These are phyloP conservation scores for Rhodotorula toruloides DNA, from an alignment of 768 basidiomycete genomes.

Conservation along the genomic window DNA sequence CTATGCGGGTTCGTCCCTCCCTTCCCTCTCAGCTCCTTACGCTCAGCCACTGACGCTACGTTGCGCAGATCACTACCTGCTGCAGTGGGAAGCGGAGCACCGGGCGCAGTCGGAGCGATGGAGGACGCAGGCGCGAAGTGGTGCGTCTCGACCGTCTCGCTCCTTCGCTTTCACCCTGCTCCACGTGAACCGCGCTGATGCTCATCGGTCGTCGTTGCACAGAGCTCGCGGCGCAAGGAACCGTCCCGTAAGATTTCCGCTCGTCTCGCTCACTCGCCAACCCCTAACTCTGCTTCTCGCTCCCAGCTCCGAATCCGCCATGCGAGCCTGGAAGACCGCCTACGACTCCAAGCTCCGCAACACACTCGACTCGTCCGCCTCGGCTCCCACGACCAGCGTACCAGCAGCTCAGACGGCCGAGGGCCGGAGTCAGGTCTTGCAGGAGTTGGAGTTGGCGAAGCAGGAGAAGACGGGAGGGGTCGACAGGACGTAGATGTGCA, in stretches of 20 bases:
- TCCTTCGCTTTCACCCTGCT: no score
- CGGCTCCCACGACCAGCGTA: neutral
- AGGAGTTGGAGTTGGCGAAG: conserved; percentile 18
- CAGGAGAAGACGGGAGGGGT: conserved; percentile 7
- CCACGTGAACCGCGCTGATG: no score
- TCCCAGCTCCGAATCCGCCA: conserved; percentile 19
- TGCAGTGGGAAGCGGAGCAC: no score
- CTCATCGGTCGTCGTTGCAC: no score
- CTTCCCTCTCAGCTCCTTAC: no score
- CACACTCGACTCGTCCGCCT: neutral
- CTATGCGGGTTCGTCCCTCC: no score
- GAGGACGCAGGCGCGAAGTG: no score
- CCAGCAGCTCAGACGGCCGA: neutral
- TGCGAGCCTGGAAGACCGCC: conserved; percentile 20
- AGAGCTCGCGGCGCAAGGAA: neutral
- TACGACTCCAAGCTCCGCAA: conserved; percentile 6
- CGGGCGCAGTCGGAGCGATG: no score
- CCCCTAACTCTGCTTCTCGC: neutral
- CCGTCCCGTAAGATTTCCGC: neutral
- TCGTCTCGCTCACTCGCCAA: neutral
- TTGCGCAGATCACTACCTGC: no score
- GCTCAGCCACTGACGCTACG: no score
- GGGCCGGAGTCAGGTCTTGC: conserved; percentile 8
- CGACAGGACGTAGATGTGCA: no score
- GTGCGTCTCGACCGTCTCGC: no score